Evolutionary conservation across 352 stramenopile genomes (phyloP).

Genomic region (Blastocystis sp.): DNA sequence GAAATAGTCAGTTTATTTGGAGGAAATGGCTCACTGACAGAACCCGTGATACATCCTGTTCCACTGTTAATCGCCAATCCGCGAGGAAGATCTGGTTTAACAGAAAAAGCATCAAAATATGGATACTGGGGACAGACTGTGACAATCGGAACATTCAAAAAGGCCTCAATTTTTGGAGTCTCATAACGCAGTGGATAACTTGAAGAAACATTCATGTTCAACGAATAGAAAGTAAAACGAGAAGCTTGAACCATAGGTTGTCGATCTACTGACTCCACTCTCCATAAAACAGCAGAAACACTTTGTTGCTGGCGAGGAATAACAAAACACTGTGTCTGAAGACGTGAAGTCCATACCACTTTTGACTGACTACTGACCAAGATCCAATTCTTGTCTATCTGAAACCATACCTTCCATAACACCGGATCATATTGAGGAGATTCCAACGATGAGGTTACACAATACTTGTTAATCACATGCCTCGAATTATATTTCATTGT

Average conservation of each 20-base stretch:
- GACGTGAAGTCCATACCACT: neutral
- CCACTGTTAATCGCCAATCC: conserved; percentile 12
- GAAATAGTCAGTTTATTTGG: neutral
- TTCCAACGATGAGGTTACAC: neutral
- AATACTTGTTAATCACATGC: conserved; percentile 35
- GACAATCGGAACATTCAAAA: neutral
- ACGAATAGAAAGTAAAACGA: neutral
- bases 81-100: neutral
- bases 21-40: neutral
- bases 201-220: neutral
- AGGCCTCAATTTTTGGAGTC: neutral
- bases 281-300: neutral
- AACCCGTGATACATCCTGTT: neutral
- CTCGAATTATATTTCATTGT: neutral
- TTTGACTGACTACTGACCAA: neutral
- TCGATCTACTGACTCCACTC: neutral
- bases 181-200: neutral
- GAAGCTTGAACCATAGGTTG: neutral
- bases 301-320: neutral
- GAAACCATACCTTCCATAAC: neutral
- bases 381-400: neutral
- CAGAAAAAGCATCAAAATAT: neutral
- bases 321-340: conserved; percentile 43
- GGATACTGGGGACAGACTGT: neutral
- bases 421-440: neutral